Evolutionary conservation across 2,329 filamentous ascomycete species (phyloP), one percentile per base, ranked within the genome.

Genomic region (Curvularia spicifera): DNA sequence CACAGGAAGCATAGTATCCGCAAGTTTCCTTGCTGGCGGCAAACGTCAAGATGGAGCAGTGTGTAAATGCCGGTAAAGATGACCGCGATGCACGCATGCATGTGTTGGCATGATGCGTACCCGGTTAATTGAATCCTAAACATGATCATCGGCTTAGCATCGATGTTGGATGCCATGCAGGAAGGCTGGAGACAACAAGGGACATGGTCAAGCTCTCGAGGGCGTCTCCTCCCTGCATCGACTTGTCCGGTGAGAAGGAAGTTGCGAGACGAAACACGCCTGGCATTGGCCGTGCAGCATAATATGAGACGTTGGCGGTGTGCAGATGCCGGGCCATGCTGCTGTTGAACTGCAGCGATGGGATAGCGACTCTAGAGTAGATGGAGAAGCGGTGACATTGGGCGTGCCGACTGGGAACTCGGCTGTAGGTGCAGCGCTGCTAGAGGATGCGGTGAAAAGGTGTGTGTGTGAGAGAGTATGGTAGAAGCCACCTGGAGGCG

Each of bases 371-470:
- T 33, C 12, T 37, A 44, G 20, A 43, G 40, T 10, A 24, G 12
- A 15, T n/a, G 15, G 40, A 51, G 40, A 33, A 56, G 55, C 51
- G 55, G 51, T 57, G 50, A 20, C 42, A 13, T 31, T 26, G 22
- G 9, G 22, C 20, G 18, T 29, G 39, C 37, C 35, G 37, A 24
- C 22, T 28, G 33, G 22, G 5, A 26, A 8, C 8, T 39, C 18
- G 3, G 46, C 5, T 39, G 33, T 26, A 20, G 44, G 45, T 28
- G 40, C 51, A 15, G 18, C 40, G 22, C 13, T 12, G 28, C 6
- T 10, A 28, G 28, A 28, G 40, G 31, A 35, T 58, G 51, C 51
- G 51, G 51, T 58, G 56, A 50, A 46, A 24, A 49, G 28, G 24
- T 42, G 18, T 46, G 40, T 49, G 40, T 49, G 35, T 37, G 15